Evolutionary conservation across 2,329 filamentous ascomycete genomes (phyloP), one percentile per base, ranked within the genome.

Genomic region (Coniella lustricola): DNA sequence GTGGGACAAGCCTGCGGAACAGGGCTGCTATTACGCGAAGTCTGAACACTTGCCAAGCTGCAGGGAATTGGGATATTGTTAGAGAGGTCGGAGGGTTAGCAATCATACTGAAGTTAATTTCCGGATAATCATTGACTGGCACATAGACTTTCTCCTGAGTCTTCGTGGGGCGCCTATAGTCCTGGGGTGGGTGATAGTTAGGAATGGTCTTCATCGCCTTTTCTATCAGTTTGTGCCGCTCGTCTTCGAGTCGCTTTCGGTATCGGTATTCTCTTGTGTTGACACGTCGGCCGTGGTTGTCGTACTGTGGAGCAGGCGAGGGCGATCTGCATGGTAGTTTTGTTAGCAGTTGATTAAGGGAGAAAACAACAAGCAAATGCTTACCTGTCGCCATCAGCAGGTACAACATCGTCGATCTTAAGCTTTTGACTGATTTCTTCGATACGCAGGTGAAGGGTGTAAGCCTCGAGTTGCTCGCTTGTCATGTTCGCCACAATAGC

Each of bases 31-130:
- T 33, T 46, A 48, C 40, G 49, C 48, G 51, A 49, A 36, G 63
- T 61, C 63, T 59, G 63, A 66, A 64, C 66, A 65, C 68, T 68
- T 67, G 67, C 67, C 70, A 67, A 63, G 67, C 68, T 69, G 70
- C 66, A 70, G 64, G 63, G 64, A 63, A 57, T 48, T 61, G 57
- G 57, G 62, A 64, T 59, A 72, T 74, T 70, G 73, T 86, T 84
- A 86, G 82, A 79, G 77, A 70, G 75, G 82, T 87, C 85, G 84
- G 82, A 90, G 89, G 90, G 89, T 95, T 95, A 95, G 90, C 85
- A 90, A 93, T 91, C 91, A 91, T 96, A 98, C 93, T 98, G 89
- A 98, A 98, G 85, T 98, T 98, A 84, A 98, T 97, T 73, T 98
- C 93, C 79, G 93, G 93, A 71, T 98, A 98, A 73, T 98, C 93